Evolutionary conservation across 768 basidiomycete species (phyloP), one percentile per base, ranked within the genome.

Genomic region (Antrodiella citrinella): DNA sequence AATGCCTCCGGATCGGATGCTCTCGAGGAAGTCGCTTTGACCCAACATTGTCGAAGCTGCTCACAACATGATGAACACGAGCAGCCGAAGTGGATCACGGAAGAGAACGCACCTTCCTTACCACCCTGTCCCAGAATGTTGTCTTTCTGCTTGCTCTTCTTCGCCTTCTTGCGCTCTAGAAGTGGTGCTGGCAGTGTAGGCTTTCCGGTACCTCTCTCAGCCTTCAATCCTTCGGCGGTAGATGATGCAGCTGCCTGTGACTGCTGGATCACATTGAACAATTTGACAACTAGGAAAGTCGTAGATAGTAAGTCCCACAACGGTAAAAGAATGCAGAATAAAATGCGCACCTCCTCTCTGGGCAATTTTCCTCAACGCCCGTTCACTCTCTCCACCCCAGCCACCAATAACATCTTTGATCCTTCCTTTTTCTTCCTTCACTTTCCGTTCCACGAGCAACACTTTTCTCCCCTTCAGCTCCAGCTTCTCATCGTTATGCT

Each of bases 241-340:
- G 65, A 72, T 9, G 73, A 63, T 1, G 77, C 70, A 11, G 73
- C 75, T 22, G 74, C 69, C 58, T 92, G 90, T 18, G 87, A 83
- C 55, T 88, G 86, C 54, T 91, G 90, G 45, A 92, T 86, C 3
- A 77, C 81, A 58, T 92, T 92, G 70, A 92, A 92, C 13, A 92
- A 69, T 60, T 86, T 81, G n/a, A 92, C 88, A 43, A 92, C 90
- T 78, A 48, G 3, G 40, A n/a, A 22, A 26, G 26, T 0, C 23
- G 12, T 23, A 19, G 39, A 41, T 4, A 18, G 21, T 46, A 19
- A 51, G 35, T 43, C 13, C 18, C 42, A 5, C 7, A 2, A 15
- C 44, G 24, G 20, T n/a, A 15, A 3, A 10, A 12, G 9, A 43
- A 26, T 41, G 42, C 22, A 49, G 45, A 7, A 38, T 45, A 2